A percentile compares a stretch with the other conserved stretches of the same genome.
phyloP scores from a whole-genome alignment of 1,284 basidiomycete genomes.

The Coniophora puteana region DNA sequence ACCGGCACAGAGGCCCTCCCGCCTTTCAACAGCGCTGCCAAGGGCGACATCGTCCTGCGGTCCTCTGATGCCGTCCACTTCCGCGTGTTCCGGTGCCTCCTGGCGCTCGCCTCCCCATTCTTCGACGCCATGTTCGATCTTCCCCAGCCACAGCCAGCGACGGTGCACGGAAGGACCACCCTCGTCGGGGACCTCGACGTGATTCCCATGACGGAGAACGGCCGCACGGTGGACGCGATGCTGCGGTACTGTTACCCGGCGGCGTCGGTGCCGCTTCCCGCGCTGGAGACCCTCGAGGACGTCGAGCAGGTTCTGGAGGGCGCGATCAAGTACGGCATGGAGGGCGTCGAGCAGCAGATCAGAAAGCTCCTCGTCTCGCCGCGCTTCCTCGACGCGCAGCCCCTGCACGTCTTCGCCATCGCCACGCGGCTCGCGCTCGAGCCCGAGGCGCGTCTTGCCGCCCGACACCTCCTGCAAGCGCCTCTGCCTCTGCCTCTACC shows the following conservation, averaged over 20 bases:
- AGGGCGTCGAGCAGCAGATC: constrained; percentile 21
- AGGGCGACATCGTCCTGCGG: constrained; percentile 33
- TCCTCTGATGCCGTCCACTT: constrained; percentile 36
- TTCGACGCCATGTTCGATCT: constrained; percentile 37
- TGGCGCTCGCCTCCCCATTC: constrained; percentile 30
- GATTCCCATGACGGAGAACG: constrained; percentile 31
- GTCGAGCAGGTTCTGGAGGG: constrained; percentile 25
- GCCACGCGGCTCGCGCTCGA: constrained; percentile 26
- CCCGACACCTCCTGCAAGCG: constrained; percentile 15
- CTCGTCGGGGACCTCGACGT: too few species aligned
- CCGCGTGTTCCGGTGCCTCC: constrained; percentile 27
- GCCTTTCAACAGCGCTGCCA: constrained; percentile 20
- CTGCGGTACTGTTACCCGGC: constrained; percentile 37
- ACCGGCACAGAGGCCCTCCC: constrained; percentile 19
- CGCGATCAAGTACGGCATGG: constrained; percentile 36
- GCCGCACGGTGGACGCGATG: constrained; percentile 27
- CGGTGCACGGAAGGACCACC: constrained; percentile 12
- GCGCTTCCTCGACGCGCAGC: constrained; percentile 22
- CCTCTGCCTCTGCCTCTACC: constrained; percentile 11
- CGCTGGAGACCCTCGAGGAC: constrained; percentile 13
- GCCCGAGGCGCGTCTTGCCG: constrained; percentile 20
- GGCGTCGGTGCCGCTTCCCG: constrained; percentile 13
- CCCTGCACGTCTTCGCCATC: constrained; percentile 33
- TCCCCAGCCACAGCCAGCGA: constrained; percentile 19
- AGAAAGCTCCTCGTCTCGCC: constrained; percentile 18